phyloP scores from a whole-genome alignment of 495 filamentous ascomycete species.

The Durotheca rogersii region DNA sequence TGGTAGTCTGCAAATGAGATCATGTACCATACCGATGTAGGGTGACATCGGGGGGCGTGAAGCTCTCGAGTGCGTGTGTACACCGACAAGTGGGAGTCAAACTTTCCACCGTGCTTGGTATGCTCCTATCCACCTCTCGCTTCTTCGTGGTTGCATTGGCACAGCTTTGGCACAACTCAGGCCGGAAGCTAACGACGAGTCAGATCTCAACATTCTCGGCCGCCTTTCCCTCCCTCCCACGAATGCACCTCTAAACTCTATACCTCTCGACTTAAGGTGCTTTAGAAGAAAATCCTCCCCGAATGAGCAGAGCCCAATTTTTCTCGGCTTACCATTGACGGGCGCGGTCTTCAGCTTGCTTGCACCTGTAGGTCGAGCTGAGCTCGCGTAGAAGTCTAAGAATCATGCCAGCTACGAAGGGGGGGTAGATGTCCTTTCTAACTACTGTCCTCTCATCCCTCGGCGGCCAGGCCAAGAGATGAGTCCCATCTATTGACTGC shows the following conservation, averaged over 20 bases:
- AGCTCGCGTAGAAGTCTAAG: not conserved
- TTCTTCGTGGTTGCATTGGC: too few relatives aligned
- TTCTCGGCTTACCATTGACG: slow-evolving; percentile 1
- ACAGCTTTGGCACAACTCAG: not conserved
- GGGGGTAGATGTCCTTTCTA: too few relatives aligned
- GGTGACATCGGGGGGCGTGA: not conserved
- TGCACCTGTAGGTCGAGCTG: slow-evolving; percentile 1
- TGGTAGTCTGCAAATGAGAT: not conserved
- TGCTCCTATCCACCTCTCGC: too few relatives aligned
- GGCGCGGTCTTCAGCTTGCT: not conserved
- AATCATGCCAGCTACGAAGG: too few relatives aligned
- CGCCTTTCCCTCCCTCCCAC: slow-evolving; percentile 1
- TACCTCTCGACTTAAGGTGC: slow-evolving; percentile 25
- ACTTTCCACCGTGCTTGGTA: too few relatives aligned
- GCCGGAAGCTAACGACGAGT: not conserved
- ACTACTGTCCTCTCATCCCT: slow-evolving; percentile 10
- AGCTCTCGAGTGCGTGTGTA: too few relatives aligned
- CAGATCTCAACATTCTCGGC: not conserved
- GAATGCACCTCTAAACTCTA: slow-evolving; percentile 10
- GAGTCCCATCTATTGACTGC: slow-evolving; percentile 5
- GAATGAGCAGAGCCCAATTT: not conserved
- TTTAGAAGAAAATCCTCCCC: slow-evolving; percentile 5
- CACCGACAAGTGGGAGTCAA: too few relatives aligned
- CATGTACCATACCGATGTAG: not conserved
- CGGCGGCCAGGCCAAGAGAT: slow-evolving; percentile 5